Base-by-base conservation (phyloP, 164 flowering plant species). In the Kingdonia uniflora region DNA sequence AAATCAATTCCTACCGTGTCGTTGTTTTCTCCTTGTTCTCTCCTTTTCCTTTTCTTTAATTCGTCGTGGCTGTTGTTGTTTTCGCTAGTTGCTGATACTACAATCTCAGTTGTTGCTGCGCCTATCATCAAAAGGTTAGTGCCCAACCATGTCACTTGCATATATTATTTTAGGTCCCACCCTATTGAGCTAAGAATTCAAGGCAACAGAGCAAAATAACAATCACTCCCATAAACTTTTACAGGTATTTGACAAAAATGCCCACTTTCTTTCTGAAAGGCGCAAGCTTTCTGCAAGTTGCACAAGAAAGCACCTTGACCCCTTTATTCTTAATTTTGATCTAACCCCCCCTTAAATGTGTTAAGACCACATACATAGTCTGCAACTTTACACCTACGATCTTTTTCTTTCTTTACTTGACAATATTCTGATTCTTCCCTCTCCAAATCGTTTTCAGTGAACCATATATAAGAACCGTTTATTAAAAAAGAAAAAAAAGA, bases 201-300 rank as follows among this genome's bases (percentile, higher is more conserved):
- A 57, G 57, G 65, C 71, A 68, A 62, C 59, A 64, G 60, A 65
- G 8, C 35, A 29, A 29, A 29, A 3, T 29, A 29, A 29, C 35
- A 29, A 59, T 68, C 48, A 64, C 50, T 53, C 52, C 51, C 40
- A 45, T 41, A 55, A 56, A 61, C 46, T 61, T 73, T 70, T 65
- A 40, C 10, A 26, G 49, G 29, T 62, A 56, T 61, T 71, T 65
- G 71, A 69, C 73, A 75, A 74, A 71, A 56, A 61, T 53, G 41
- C 65, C 77, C 71, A 59, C 65, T 74, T 71, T 63, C 58, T 68
- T 68, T 73, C 45, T 37, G 20, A 59, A 71, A 76, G 65, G 39
- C 45, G 55, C 46, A 26, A 57, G 61, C 62, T 71, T 69, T 70
- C 55, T 59, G 72, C 78, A 69, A 74, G 64, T 74, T 71, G 81